Conservation (phyloP, 2,329 filamentous ascomycete genomes). For the Aspergillus sp. region DNA sequence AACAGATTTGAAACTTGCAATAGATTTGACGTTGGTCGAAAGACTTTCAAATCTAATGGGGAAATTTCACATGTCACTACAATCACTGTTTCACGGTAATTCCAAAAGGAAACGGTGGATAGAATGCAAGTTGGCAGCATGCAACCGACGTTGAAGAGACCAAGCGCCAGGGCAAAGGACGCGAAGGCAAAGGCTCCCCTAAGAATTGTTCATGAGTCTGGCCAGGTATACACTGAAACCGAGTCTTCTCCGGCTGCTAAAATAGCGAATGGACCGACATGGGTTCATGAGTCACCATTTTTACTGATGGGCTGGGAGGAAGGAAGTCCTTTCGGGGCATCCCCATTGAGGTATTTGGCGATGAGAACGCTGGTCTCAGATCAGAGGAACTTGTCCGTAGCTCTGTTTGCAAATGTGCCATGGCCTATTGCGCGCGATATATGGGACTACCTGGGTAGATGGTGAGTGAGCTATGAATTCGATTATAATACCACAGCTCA, state of each 20-base stretch:
- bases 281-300: slow-evolving; percentile 42
- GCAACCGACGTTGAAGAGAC: neutral
- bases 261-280: slow-evolving; percentile 29
- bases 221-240: slow-evolving; percentile 18
- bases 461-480: slow-evolving; percentile 28
- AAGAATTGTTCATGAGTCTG: slow-evolving; percentile 9
- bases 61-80: neutral
- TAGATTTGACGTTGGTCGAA: neutral
- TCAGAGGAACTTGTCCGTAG: slow-evolving; percentile 35
- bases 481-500: neutral
- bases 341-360: slow-evolving; percentile 36
- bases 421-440: slow-evolving; percentile 42
- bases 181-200: neutral
- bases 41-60: neutral
- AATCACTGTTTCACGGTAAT: neutral
- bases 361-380: slow-evolving; percentile 34
- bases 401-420: slow-evolving; percentile 38
- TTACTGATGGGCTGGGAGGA: slow-evolving; percentile 29
- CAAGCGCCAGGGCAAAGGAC: neutral
- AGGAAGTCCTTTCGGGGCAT: slow-evolving; percentile 25
- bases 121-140: neutral
- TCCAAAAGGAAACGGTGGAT: neutral
- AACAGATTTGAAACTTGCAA: neutral
- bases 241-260: neutral
- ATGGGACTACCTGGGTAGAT: slow-evolving; percentile 38